Evolutionary conservation across 805 yeast genomes (phyloP).

Genomic region (Hanseniaspora hatyaiensis): DNA sequence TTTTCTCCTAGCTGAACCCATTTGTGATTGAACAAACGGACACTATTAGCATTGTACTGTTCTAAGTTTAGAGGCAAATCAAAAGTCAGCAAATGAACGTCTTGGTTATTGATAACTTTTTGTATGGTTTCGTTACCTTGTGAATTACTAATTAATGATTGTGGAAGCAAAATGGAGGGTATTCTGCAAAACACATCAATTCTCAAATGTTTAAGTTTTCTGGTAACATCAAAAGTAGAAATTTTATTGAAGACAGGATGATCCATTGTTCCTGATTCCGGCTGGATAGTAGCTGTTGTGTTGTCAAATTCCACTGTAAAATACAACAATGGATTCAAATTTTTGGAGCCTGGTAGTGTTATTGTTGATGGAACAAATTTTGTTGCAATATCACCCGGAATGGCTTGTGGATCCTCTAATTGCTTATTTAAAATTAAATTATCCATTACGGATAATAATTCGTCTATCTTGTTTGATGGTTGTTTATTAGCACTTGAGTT

Average conservation of each 20-base stretch:
- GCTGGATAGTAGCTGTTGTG: slow-evolving; percentile 78
- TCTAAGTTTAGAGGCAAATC: slow-evolving; percentile 49
- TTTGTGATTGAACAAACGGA: slow-evolving; percentile 58
- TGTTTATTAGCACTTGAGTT: slow-evolving; percentile 28
- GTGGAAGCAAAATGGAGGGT: slow-evolving; percentile 50
- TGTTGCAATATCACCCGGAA: slow-evolving; percentile 27
- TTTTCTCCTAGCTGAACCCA: slow-evolving; percentile 34
- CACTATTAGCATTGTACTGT: slow-evolving; percentile 37
- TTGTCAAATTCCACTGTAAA: slow-evolving; percentile 90
- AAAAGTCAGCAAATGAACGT: slow-evolving; percentile 64
- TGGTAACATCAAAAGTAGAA: slow-evolving; percentile 78
- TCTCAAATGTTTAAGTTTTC: slow-evolving; percentile 48
- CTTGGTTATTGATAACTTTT: slow-evolving; percentile 40
- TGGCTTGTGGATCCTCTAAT: slow-evolving; percentile 9
- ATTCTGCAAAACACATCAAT: slow-evolving; percentile 70
- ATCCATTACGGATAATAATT: slow-evolving; percentile 13
- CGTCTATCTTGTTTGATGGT: slow-evolving; percentile 24
- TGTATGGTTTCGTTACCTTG: slow-evolving; percentile 24
- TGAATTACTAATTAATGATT: slow-evolving; percentile 30
- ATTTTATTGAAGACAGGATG: slow-evolving; percentile 79
- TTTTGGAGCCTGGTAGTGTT: slow-evolving; percentile 42
- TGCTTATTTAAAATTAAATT: slow-evolving; percentile 19
- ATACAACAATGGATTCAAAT: slow-evolving; percentile 60
- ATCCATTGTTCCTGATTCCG: slow-evolving; percentile 68
- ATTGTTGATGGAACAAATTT: slow-evolving; percentile 42